Evolutionary conservation across 768 basidiomycete genomes (phyloP).

Genomic region (Serendipita sp.): DNA sequence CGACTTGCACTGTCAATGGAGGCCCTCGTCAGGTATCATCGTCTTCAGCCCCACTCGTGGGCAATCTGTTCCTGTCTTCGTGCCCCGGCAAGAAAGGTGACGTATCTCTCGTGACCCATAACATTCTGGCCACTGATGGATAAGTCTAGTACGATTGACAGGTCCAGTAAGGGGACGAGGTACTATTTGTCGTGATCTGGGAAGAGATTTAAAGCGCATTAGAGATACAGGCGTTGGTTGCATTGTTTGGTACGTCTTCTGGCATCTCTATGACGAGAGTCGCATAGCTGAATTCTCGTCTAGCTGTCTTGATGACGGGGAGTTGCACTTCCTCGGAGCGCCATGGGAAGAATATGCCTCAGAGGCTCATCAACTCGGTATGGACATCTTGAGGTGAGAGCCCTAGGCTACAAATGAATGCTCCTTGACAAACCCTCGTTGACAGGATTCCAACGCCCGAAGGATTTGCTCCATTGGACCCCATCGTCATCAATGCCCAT

Average conservation of each 20-base stretch:
- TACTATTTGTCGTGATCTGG: constrained; percentile 68
- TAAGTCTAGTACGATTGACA: constrained; percentile 40
- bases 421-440: neutral
- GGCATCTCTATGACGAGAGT: neutral
- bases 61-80: constrained; percentile 79
- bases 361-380: constrained; percentile 42
- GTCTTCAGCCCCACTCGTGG: constrained; percentile 29
- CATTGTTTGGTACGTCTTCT: constrained; percentile 55
- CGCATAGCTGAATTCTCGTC: constrained; percentile 3
- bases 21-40: constrained; percentile 8
- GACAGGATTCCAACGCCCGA: constrained; percentile 77
- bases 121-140: constrained; percentile 13
- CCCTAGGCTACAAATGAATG: neutral
- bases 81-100: constrained; percentile 89
- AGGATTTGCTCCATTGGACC: constrained; percentile 58
- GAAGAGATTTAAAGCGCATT: constrained; percentile 62
- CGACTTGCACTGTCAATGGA: neutral
- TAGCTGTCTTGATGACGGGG: constrained; percentile 74
- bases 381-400: constrained; percentile 64
- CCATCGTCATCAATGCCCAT: constrained; percentile 44
- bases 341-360: constrained; percentile 65
- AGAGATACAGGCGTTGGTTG: constrained; percentile 57
- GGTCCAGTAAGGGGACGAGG: constrained; percentile 66
- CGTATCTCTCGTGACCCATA: neutral
- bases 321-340: constrained; percentile 72